These are phyloP conservation scores for Metschnikowia bowlesiae DNA, from an alignment of 805 yeast species.

Conservation along the genomic window DNA sequence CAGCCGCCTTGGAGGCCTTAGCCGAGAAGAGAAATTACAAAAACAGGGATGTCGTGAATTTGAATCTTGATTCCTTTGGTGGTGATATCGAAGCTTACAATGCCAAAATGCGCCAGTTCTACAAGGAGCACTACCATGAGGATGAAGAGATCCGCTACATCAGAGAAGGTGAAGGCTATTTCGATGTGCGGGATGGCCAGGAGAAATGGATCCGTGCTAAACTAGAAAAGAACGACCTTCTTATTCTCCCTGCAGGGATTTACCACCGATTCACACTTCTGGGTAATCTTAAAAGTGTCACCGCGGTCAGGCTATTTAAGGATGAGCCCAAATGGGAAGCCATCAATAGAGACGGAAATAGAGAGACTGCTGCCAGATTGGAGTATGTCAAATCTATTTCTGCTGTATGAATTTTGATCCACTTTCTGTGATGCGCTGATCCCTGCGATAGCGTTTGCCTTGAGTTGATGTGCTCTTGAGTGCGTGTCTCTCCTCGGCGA, in stretches of 20 bases:
- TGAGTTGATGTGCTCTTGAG: no score
- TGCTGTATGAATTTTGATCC: conserved; percentile 13
- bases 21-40: conserved; percentile 71
- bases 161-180: conserved; percentile 85
- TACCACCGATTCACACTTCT: conserved; percentile 89
- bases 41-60: conserved; percentile 69
- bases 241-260: conserved; percentile 85
- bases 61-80: conserved; percentile 58
- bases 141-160: conserved; percentile 95
- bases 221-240: conserved; percentile 58
- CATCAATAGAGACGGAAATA: conserved; percentile 54
- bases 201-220: conserved; percentile 74
- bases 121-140: conserved; percentile 86
- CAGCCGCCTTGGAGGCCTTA: conserved; percentile 55
- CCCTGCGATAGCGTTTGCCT: no score
- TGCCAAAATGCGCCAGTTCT: conserved; percentile 64
- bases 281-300: conserved; percentile 50
- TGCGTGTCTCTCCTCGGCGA: no score
- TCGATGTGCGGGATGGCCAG: conserved; percentile 70
- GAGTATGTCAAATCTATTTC: conserved; percentile 30
- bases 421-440: background rate
- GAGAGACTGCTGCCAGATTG: conserved; percentile 30
- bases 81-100: conserved; percentile 53
- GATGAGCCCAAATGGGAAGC: conserved; percentile 98
- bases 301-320: conserved; percentile 79